phyloP scores from a whole-genome alignment of 2,329 filamentous ascomycete species.

The Purpureocillium takamizusanense region DNA sequence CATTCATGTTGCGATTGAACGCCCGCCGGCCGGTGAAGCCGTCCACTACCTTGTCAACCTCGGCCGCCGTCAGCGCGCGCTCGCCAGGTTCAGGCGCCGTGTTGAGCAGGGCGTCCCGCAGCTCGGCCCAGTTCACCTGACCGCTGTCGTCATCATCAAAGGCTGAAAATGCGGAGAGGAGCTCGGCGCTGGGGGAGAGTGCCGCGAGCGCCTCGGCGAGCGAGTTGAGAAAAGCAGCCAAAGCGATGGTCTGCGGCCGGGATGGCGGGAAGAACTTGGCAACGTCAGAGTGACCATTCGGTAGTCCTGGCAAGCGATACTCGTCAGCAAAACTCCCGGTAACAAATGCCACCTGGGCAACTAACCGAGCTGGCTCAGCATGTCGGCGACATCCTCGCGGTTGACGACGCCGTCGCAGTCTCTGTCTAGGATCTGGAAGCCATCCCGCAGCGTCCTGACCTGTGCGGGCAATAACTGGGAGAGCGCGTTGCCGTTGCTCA shows the following conservation, averaged over 20 bases:
- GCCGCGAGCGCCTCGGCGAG: constrained; percentile 66
- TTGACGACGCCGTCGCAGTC: constrained; percentile 79
- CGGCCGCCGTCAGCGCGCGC: constrained; percentile 53
- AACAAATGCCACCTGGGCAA: constrained; percentile 1
- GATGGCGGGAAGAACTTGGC: constrained; percentile 73
- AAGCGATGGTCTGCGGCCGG: constrained; percentile 62
- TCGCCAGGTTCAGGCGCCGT: constrained; percentile 71
- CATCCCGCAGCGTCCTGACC: constrained; percentile 80
- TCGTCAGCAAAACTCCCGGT: neutral
- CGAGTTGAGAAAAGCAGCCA: constrained; percentile 78
- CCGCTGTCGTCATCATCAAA: constrained; percentile 96
- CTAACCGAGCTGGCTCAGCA: constrained; percentile 74
- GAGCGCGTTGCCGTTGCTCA: constrained; percentile 44
- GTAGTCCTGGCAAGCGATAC: constrained; percentile 50
- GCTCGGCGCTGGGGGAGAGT: constrained; percentile 69
- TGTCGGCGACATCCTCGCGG: constrained; percentile 75
- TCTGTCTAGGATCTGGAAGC: constrained; percentile 86
- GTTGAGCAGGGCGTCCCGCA: constrained; percentile 74
- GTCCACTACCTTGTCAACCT: constrained; percentile 79
- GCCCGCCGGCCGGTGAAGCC: constrained; percentile 79
- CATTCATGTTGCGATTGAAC: constrained; percentile 57
- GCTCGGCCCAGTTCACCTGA: constrained; percentile 74
- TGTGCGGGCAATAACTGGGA: constrained; percentile 73
- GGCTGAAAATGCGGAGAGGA: constrained; percentile 83
- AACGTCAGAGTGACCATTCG: constrained; percentile 62